Base-by-base conservation (phyloP, 768 basidiomycete genomes). In the Naganishia vaughanmartiniae region DNA sequence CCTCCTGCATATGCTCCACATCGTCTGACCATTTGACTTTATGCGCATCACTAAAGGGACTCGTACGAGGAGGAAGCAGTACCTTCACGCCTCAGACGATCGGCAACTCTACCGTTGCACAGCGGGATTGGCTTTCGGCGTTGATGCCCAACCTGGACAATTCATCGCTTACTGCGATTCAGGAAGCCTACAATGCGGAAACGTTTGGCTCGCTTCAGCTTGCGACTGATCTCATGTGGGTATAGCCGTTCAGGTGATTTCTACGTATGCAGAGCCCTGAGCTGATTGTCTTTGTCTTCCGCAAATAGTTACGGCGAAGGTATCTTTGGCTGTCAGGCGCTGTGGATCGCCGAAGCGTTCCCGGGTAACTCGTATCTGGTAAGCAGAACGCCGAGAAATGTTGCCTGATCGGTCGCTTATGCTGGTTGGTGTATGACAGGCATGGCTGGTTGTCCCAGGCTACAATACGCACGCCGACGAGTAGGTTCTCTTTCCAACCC, bases 261-360 rank as follows among this genome's bases (percentile, higher is more conserved):
- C 2, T 4, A 24, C 39, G 5, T 26, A 9, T 30, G 21, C 24
- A 33, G 11, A 6, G 0, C n/a, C 33, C 3, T 42, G 2, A 26
- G 24, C 39, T 26, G 21, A 39, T 30, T 17, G 42, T 31, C 31
- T 21, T 30, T 1, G 0, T 34, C 42, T 56, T 42, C n/a, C 30
- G 10, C 33, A 14, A 15, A 31, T 12, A 68, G 67, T 6, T 68
- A 68, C 51, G 55, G 54, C n/a, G 67, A 68, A 28, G 54, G 67
- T 2, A 53, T 56, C 26, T 68, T 68, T 45, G 67, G 67, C 2
- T 68, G 67, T 33, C 36, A 68, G 21, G 53, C 54, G 11, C 19
- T 68, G 0, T 68, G 67, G 67, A n/a, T 68, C 19, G 48, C 67
- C 15, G 21, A 56, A n/a, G 67, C 67, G 12, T 68, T 68, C 51